Evolutionary conservation across 1,139 yeast genomes (phyloP).

Genomic region (Candida freyschussii): DNA sequence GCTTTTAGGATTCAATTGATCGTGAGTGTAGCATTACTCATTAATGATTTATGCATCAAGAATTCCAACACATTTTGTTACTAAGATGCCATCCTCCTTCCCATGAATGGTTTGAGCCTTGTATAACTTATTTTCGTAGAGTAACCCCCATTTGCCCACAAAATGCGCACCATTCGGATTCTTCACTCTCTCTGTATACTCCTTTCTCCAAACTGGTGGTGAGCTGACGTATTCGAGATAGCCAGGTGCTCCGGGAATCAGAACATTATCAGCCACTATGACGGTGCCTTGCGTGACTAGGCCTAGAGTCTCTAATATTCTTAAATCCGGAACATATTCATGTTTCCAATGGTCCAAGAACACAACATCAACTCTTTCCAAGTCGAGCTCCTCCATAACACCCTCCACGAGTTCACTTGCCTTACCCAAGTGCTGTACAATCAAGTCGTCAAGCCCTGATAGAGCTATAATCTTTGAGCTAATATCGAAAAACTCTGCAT

Average conservation of each 20-base stretch:
- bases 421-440: conserved; percentile 31
- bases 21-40: too few species aligned
- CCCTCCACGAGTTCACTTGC: conserved; percentile 32
- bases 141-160: conserved; percentile 42
- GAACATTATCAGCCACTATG: conserved; percentile 39
- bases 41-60: too few species aligned
- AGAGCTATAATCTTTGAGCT: conserved; percentile 27
- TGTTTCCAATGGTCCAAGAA: conserved; percentile 42
- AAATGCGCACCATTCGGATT: conserved; percentile 32
- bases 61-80: conserved; percentile 19
- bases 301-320: conserved; percentile 39
- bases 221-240: conserved; percentile 37
- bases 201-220: conserved; percentile 36
- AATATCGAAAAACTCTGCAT: conserved; percentile 23
- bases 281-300: conserved; percentile 39
- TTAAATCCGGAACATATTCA: conserved; percentile 39
- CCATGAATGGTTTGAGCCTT: conserved; percentile 2
- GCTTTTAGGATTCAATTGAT: too few species aligned
- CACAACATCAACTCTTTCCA: conserved; percentile 30
- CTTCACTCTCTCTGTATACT: conserved; percentile 26
- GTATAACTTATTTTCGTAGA: conserved; percentile 34
- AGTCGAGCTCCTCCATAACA: conserved; percentile 21
- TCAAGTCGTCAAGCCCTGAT: conserved; percentile 28
- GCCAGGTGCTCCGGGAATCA: conserved; percentile 37
- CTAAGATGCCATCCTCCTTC: conserved; percentile 11